Conservation (phyloP, 768 basidiomycete genomes). For the Termitomyces sp. region DNA sequence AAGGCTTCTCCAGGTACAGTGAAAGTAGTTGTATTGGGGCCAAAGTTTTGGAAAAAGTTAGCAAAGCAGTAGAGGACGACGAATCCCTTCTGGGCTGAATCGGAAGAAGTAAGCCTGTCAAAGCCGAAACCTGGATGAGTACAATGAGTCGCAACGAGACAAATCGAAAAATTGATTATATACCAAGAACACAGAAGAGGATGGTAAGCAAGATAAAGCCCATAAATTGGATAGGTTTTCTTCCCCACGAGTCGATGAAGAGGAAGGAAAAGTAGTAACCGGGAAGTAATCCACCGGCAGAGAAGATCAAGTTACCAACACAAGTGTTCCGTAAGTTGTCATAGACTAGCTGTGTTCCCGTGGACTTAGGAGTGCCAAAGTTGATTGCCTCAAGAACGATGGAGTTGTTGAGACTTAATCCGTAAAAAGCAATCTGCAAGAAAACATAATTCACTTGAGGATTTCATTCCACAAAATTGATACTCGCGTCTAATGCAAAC, state of each 20-base stretch:
- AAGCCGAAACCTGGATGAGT: conserved; percentile 54
- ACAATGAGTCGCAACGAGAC: not conserved
- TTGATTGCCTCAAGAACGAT: conserved; percentile 72
- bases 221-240: conserved; percentile 78
- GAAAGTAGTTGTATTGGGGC: conserved; percentile 78
- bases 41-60: conserved; percentile 89
- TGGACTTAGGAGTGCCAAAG: conserved; percentile 45
- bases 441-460: not conserved
- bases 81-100: conserved; percentile 47
- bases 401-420: conserved; percentile 77
- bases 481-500: conserved; percentile 81
- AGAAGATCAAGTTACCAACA: conserved; percentile 72
- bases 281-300: conserved; percentile 75
- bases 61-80: conserved; percentile 83
- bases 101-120: conserved; percentile 44
- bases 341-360: conserved; percentile 38
- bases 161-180: conserved; percentile 11
- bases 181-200: conserved; percentile 68
- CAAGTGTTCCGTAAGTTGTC: conserved; percentile 56
- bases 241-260: conserved; percentile 73
- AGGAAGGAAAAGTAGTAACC: conserved; percentile 65
- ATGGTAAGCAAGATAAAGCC: conserved; percentile 65
- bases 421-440: conserved; percentile 80
- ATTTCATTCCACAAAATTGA: not conserved
- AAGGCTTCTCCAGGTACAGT: conserved; percentile 77